A percentile compares a stretch with the other conserved stretches of the same genome.
These are phyloP conservation scores for Fusarium udum DNA, from an alignment of 2,329 filamentous ascomycete species.

Conservation along the genomic window DNA sequence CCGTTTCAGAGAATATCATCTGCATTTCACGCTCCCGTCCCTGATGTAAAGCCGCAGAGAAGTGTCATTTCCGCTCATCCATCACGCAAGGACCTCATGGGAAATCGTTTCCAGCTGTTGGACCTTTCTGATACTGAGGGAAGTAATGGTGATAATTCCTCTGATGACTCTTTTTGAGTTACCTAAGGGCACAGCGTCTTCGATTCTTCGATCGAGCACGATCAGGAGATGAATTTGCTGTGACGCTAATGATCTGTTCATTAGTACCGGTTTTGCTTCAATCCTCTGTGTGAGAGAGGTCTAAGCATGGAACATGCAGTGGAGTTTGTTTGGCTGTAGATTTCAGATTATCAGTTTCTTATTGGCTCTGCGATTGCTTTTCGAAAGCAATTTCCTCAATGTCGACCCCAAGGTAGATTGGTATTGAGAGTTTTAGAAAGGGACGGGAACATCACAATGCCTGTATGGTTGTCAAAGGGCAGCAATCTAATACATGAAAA, in stretches of 20 bases:
- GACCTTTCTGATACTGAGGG: slow-evolving; percentile 57
- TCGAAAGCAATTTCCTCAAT: not conserved
- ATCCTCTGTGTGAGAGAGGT: not conserved
- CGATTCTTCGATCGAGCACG: not conserved
- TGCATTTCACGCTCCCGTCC: not conserved
- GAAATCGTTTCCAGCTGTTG: slow-evolving; percentile 72
- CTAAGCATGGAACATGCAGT: too few species aligned
- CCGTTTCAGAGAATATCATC: slow-evolving; percentile 52
- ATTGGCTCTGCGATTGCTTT: not conserved
- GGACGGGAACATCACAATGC: not conserved
- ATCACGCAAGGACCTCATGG: slow-evolving; percentile 46
- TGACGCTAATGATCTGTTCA: not conserved
- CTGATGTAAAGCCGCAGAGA: not conserved
- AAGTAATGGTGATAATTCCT: slow-evolving; percentile 26
- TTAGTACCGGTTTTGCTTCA: not conserved
- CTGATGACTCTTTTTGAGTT: slow-evolving; percentile 1
- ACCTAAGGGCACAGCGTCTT: not conserved
- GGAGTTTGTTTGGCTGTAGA: not conserved
- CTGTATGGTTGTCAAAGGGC: not conserved
- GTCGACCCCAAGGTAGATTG: not conserved
- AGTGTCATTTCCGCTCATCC: not conserved
- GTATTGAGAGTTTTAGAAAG: not conserved
- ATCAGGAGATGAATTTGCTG: not conserved
- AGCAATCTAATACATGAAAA: not conserved
- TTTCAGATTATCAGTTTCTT: not conserved